Conservation (phyloP, 768 basidiomycete species). For the Pilatotrama ljubarskyi region DNA sequence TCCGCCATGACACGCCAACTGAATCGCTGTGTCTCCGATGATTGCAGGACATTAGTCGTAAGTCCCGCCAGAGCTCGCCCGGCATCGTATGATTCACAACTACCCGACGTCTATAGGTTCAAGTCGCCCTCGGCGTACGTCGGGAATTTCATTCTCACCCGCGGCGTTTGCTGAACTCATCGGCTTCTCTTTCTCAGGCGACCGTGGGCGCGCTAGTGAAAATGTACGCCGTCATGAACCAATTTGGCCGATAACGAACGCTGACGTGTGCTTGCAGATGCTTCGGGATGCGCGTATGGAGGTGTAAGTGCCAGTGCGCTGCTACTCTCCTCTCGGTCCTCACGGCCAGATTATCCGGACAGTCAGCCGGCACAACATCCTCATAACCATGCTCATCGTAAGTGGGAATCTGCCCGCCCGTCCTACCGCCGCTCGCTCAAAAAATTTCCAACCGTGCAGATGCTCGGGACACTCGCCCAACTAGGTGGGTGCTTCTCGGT, state of each 20-base stretch:
- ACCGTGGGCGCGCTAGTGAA: conserved; percentile 55
- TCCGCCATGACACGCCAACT: neutral
- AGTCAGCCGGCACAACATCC: conserved; percentile 59
- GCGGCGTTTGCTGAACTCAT: too few species aligned
- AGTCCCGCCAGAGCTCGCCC: conserved; percentile 1
- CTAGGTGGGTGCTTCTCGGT: conserved; percentile 43
- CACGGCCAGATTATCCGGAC: too few species aligned
- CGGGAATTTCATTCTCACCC: neutral
- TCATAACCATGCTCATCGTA: conserved; percentile 49
- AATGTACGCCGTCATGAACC: conserved; percentile 40
- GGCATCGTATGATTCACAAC: neutral
- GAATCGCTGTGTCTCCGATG: neutral
- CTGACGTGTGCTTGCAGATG: conserved; percentile 37
- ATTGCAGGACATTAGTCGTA: conserved; percentile 20
- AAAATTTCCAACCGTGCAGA: conserved; percentile 30
- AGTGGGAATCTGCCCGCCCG: conserved; percentile 19
- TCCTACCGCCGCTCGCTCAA: neutral
- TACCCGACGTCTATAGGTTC: conserved; percentile 16
- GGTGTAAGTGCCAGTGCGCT: conserved; percentile 42
- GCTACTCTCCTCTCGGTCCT: too few species aligned
- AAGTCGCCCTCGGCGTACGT: conserved; percentile 31
- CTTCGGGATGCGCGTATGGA: conserved; percentile 62
- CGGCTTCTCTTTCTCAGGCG: conserved; percentile 37
- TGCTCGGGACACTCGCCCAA: conserved; percentile 49
- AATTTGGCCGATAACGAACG: neutral